phyloP scores from a whole-genome alignment of 2,329 filamentous ascomycete genomes.

The Zymoseptoria brevis region DNA sequence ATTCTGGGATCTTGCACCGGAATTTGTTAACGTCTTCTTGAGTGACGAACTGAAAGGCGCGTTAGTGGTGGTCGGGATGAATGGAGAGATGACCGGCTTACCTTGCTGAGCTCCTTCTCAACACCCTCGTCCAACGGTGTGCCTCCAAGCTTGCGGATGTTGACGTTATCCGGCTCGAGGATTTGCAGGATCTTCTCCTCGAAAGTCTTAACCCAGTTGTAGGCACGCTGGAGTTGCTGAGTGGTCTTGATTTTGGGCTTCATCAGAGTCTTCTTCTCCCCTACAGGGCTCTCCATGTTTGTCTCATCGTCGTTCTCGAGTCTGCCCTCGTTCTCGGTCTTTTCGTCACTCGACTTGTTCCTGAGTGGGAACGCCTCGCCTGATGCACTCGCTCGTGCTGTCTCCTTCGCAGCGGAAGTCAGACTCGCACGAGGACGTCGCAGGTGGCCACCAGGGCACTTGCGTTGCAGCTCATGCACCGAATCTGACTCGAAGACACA shows the following conservation, averaged over 20 bases:
- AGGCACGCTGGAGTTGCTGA: conserved; percentile 86
- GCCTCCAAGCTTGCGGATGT: conserved; percentile 84
- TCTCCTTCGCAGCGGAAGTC: conserved; percentile 72
- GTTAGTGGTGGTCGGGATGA: not conserved
- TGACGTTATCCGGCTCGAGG: conserved; percentile 78
- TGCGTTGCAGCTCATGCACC: conserved; percentile 87
- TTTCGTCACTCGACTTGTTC: conserved; percentile 34
- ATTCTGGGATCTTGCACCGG: conserved; percentile 92
- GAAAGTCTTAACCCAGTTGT: conserved; percentile 98
- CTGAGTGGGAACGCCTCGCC: conserved; percentile 79
- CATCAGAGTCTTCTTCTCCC: conserved; percentile 49
- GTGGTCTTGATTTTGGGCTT: conserved; percentile 64
- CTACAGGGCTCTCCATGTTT: conserved; percentile 41
- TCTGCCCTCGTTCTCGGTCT: conserved; percentile 49
- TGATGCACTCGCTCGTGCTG: conserved; percentile 73
- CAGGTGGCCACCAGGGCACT: conserved; percentile 95
- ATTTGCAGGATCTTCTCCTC: conserved; percentile 94
- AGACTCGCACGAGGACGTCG: conserved; percentile 81
- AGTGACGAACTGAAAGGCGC: conserved; percentile 58
- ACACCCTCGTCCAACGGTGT: conserved; percentile 78
- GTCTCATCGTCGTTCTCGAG: conserved; percentile 32
- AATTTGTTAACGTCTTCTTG: conserved; percentile 97
- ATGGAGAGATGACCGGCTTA: conserved; percentile 10
- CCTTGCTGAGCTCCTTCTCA: conserved; percentile 73
- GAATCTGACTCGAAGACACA: conserved; percentile 98